Conservation (phyloP, 345 rosid species). For the Cardamine occulta region DNA sequence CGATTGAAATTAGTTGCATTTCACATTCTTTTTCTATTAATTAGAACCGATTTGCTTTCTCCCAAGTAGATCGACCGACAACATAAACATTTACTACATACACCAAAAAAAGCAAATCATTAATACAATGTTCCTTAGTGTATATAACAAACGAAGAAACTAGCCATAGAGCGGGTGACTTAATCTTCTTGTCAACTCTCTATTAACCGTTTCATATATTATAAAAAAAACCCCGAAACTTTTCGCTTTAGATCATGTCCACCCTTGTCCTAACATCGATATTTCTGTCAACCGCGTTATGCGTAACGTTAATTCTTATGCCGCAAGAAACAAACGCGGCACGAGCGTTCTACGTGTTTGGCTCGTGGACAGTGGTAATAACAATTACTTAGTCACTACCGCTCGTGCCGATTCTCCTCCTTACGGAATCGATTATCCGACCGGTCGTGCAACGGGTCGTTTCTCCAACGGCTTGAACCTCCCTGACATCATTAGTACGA, state of each 20-base stretch:
- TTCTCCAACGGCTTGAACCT: constrained; percentile 80
- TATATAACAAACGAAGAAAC: constrained; percentile 1
- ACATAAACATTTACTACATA: constrained; percentile 30
- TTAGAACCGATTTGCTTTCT: constrained; percentile 20
- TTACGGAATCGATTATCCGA: constrained; percentile 76
- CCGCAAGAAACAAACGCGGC: constrained; percentile 45
- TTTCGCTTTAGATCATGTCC: constrained; percentile 23
- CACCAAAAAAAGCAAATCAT: constrained; percentile 35
- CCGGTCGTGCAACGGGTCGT: constrained; percentile 66
- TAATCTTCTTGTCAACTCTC: background rate
- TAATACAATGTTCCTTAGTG: background rate
- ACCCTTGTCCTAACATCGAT: background rate
- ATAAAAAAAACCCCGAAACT: constrained; percentile 14
- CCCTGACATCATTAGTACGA: constrained; percentile 69
- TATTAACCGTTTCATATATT: constrained; percentile 1
- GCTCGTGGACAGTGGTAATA: constrained; percentile 86
- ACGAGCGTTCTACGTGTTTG: constrained; percentile 74
- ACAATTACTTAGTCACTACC: constrained; percentile 66
- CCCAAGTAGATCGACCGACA: constrained; percentile 34
- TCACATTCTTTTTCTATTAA: background rate
- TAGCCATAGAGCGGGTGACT: background rate
- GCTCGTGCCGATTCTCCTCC: constrained; percentile 80
- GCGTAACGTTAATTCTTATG: constrained; percentile 13
- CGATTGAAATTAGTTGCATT: constrained; percentile 3
- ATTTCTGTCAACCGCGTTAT: constrained; percentile 3